phyloP scores from a whole-genome alignment of 2,329 filamentous ascomycete genomes.

The Ramichloridium luteum region DNA sequence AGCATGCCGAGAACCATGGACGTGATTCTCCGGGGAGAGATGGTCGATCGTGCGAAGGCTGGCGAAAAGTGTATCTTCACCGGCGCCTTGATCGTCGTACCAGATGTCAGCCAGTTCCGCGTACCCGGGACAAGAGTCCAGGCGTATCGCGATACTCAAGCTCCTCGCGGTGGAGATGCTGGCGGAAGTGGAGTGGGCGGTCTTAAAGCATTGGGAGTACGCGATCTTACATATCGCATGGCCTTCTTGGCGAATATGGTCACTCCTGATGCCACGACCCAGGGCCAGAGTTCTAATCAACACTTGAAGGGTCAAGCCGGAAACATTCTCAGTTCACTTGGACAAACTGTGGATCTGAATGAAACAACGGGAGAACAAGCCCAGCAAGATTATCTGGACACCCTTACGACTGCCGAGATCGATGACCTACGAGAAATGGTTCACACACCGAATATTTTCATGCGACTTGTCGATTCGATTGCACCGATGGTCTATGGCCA shows the following conservation, averaged over 20 bases:
- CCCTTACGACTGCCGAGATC: conserved; percentile 75
- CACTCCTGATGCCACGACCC: conserved; percentile 70
- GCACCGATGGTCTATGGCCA: conserved; percentile 97
- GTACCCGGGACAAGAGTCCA: conserved; percentile 76
- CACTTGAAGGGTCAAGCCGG: conserved; percentile 59
- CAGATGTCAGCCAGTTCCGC: conserved; percentile 88
- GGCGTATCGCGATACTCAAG: conserved; percentile 71
- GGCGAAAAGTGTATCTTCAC: conserved; percentile 98
- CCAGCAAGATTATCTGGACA: conserved; percentile 75
- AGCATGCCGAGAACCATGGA: conserved; percentile 99
- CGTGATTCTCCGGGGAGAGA: conserved; percentile 88
- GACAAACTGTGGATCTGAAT: conserved; percentile 52
- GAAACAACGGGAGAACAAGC: conserved; percentile 68
- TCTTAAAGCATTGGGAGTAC: conserved; percentile 82
- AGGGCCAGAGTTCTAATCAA: conserved; percentile 57
- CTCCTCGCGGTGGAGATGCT: conserved; percentile 56
- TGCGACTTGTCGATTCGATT: conserved; percentile 80
- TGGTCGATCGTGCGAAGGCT: conserved; percentile 93
- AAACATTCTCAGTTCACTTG: conserved; percentile 76
- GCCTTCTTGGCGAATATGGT: conserved; percentile 98
- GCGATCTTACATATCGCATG: conserved; percentile 86
- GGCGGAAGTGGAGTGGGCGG: conserved; percentile 78
- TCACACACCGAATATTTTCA: conserved; percentile 90
- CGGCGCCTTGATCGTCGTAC: conserved; percentile 88
- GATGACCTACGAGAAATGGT: conserved; percentile 88